Evolutionary conservation across 176 grass and related monocot genomes (phyloP), one percentile per base, ranked within the genome.

Genomic region (Stipa capillata): DNA sequence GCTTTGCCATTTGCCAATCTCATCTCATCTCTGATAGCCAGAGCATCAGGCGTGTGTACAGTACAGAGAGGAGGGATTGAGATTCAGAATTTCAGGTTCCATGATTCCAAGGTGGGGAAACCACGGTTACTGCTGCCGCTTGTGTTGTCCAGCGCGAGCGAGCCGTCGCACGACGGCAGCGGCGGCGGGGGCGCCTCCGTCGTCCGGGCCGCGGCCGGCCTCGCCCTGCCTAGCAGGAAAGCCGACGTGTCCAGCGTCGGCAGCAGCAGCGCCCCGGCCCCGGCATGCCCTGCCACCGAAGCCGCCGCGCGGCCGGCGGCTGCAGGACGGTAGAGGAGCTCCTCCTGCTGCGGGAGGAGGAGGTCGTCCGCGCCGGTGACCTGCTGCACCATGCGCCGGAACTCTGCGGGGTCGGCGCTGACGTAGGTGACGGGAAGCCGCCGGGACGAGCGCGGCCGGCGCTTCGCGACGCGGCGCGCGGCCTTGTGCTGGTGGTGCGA

Each of bases 161-260:
- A 49, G 42, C 7, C 68, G 31, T 6, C n/a, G n/a, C n/a, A 54
- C 14, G 15, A 6, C 68, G 52, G 8, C 27, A 28, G 7, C 13
- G 12, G 7, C 28, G 41, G 63, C 36, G 37, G 12, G 21, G 39
- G 37, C n/a, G n/a, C n/a, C 23, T 29, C 9, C n/a, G 4, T 47
- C 70, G 39, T 12, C 11, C 12, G n/a, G n/a, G n/a, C n/a, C n/a
- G n/a, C n/a, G n/a, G n/a, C n/a, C n/a, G n/a, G n/a, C n/a, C n/a
- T n/a, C n/a, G n/a, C n/a, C n/a, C n/a, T n/a, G n/a, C 43, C 39
- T 21, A 65, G 58, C 8, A 84, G 59, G 81, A 84, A 34, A 32
- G 81, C 81, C 4, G 86, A 88, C 24, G 86, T 88, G 75, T 88
- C 86, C 24, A 88, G 81, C 80, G 81, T 88, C 13, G 86, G 80